Percentiles rank a stretch among this genome's conserved stretches.
Conservation (phyloP, 257 asterid genomes). For the Voacanga thouarsii region DNA sequence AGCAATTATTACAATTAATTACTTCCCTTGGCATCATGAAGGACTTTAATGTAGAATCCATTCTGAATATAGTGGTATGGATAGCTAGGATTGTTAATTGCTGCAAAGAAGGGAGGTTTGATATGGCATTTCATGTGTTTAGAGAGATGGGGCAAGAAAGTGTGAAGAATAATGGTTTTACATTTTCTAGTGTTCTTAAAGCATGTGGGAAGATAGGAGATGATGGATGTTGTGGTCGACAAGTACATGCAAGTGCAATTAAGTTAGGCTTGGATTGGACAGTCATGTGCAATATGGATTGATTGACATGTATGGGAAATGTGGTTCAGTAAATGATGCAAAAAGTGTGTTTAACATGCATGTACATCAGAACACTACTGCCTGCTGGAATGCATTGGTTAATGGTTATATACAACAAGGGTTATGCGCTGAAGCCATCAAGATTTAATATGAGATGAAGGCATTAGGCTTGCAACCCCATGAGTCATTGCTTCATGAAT, state of each 20-base stretch:
- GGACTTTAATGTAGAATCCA: too few species aligned
- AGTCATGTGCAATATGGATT: slow-evolving; percentile 59
- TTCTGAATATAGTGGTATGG: slow-evolving; percentile 56
- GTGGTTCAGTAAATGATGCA: slow-evolving; percentile 52
- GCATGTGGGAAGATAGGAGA: slow-evolving; percentile 59
- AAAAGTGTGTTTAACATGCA: slow-evolving; percentile 32
- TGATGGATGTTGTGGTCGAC: slow-evolving; percentile 46
- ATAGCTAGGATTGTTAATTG: slow-evolving; percentile 52
- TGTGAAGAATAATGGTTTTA: slow-evolving; percentile 53
- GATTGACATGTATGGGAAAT: slow-evolving; percentile 60
- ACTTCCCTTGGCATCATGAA: too few species aligned
- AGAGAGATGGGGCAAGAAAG: slow-evolving; percentile 65
- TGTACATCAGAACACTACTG: slow-evolving; percentile 31
- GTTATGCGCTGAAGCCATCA: slow-evolving; percentile 43
- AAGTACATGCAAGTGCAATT: slow-evolving; percentile 57
- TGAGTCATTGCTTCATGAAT: slow-evolving; percentile 46
- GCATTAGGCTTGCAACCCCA: slow-evolving; percentile 46
- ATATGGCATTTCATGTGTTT: slow-evolving; percentile 39
- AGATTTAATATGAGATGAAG: slow-evolving; percentile 48
- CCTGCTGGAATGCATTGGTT: slow-evolving; percentile 63
- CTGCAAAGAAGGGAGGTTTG: slow-evolving; percentile 38
- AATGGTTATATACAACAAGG: slow-evolving; percentile 44
- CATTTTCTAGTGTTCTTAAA: slow-evolving; percentile 59
- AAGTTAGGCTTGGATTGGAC: slow-evolving; percentile 62
- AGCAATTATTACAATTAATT: too few species aligned